These are phyloP conservation scores for Collybia sordida DNA, from an alignment of 768 basidiomycete genomes.

Conservation along the genomic window DNA sequence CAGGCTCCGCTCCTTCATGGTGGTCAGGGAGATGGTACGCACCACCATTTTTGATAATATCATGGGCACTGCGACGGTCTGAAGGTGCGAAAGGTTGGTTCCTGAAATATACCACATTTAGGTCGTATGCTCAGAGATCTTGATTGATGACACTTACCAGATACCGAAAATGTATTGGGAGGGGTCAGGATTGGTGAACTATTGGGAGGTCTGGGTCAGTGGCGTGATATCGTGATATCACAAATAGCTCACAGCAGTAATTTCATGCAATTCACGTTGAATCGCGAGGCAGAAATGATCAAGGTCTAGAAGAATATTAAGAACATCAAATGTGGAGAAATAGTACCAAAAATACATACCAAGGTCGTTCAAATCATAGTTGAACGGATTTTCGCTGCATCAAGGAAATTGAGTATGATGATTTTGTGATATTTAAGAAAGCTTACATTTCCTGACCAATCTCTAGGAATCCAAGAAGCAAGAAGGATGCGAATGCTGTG, in stretches of 20 bases:
- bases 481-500: constrained; percentile 62
- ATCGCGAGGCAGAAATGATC: constrained; percentile 69
- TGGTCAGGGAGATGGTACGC: constrained; percentile 31
- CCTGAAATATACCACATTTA: constrained; percentile 13
- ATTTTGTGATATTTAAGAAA: background rate
- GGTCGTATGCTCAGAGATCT: too few species aligned
- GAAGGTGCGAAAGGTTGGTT: constrained; percentile 75
- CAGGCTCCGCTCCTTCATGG: constrained; percentile 11
- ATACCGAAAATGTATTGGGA: constrained; percentile 51
- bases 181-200: constrained; percentile 59
- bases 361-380: constrained; percentile 67
- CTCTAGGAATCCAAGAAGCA: constrained; percentile 66
- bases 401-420: background rate
- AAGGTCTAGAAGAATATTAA: constrained; percentile 39
- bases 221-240: too few species aligned
- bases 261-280: constrained; percentile 68
- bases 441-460: constrained; percentile 65
- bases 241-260: constrained; percentile 55
- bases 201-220: constrained; percentile 9
- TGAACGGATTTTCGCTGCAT: constrained; percentile 63
- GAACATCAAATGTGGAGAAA: background rate
- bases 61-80: constrained; percentile 55
- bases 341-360: constrained; percentile 30
- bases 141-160: constrained; percentile 23
- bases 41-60: constrained; percentile 39